Evolutionary conservation across 805 yeast genomes (phyloP).

Genomic region (Diddensiella santjacobensis): DNA sequence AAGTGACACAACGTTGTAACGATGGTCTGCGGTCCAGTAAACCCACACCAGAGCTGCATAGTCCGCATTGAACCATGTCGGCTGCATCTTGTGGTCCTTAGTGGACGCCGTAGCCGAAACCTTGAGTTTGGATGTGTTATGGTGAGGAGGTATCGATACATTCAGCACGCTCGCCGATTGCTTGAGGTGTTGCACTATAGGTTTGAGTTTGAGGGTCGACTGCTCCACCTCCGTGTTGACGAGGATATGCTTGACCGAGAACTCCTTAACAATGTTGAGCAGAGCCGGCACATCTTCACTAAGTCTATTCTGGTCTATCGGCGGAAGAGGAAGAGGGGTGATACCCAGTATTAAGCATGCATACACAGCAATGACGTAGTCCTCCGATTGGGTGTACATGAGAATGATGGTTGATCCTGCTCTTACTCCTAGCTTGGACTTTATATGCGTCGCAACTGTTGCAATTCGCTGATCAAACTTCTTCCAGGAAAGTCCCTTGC

Average conservation of each 20-base stretch:
- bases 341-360: constrained; percentile 85
- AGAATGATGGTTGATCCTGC: constrained; percentile 73
- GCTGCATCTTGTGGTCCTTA: constrained; percentile 23
- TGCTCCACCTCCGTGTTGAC: constrained; percentile 72
- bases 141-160: constrained; percentile 45
- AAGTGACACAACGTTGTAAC: constrained; percentile 50
- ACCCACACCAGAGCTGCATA: constrained; percentile 61
- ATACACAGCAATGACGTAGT: constrained; percentile 72
- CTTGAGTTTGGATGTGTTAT: constrained; percentile 63
- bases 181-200: constrained; percentile 57
- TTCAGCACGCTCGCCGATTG: constrained; percentile 34
- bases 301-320: constrained; percentile 60
- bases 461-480: constrained; percentile 74
- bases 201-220: constrained; percentile 60
- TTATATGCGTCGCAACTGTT: constrained; percentile 66
- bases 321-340: constrained; percentile 70
- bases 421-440: constrained; percentile 58
- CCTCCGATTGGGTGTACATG: constrained; percentile 85
- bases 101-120: constrained; percentile 28
- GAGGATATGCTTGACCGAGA: constrained; percentile 65
- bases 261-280: constrained; percentile 62
- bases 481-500: constrained; percentile 67
- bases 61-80: constrained; percentile 35
- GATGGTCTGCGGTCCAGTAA: constrained; percentile 67
- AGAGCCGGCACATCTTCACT: constrained; percentile 73